Evolutionary conservation across 148 eudicot species (phyloP), one percentile per base, ranked within the genome.

Genomic region (Limonium bicolor): DNA sequence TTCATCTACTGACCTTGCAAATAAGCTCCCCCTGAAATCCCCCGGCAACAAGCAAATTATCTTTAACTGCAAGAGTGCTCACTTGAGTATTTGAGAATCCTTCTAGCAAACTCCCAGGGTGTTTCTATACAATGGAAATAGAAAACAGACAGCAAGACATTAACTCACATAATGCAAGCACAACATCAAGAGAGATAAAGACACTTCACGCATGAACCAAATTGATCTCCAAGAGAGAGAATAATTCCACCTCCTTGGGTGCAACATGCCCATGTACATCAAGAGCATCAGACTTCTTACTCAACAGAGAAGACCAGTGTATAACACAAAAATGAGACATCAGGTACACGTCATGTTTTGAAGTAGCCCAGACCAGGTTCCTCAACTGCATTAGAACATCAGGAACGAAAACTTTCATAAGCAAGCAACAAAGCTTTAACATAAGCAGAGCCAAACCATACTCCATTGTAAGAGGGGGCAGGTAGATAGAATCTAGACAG

Each of bases 21-120:
- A 86, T 81, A 62, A 86, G 76, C 53, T 86, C 92, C 46, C 95
- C 95, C 36, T 72, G 93, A 64, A 86, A 77, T 47, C 95, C 95
- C 34, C 95, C 95, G 48, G 86, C 93, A 60, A 86, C 80, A 20
- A 86, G 65, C 70, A 86, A 54, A 41, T 69, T 75, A 56, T 81
- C 78, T 68, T 78, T 81, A 33, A 81, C 86, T 12, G 95, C 83
- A 49, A 86, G 61, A n/a, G 95, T 86, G 68, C 95, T 86, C 48
- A 86, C 86, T 63, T 86, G 93, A 38, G 86, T 74, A 48, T 74
- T 69, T 4, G 80, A 60, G 55, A 86, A 80, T 54, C 95, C 95
- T 61, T 86, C 95, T 64, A 86, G 47, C 39, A 86, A 63, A 59
- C 78, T 81, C 41, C 95, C 95, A 60, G 86, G 92, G 58, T 81